Evolutionary conservation across 2,329 filamentous ascomycete genomes (phyloP).

Genomic region (Diaporthe amygdali): DNA sequence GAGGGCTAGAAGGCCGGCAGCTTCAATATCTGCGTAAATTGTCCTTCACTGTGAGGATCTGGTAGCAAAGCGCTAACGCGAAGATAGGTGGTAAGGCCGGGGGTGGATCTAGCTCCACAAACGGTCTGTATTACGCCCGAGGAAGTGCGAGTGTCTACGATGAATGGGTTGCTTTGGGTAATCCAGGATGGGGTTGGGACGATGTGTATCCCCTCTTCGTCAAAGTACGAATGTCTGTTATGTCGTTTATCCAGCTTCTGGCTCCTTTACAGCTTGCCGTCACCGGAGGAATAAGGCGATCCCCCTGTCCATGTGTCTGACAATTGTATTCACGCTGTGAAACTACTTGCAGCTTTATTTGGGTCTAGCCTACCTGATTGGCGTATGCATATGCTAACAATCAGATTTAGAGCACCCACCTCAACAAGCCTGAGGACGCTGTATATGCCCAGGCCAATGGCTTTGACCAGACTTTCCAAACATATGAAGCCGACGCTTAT

Average conservation of each 20-base stretch:
- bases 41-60: neutral
- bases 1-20: slow-evolving; percentile 34
- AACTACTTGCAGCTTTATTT: too few relatives aligned
- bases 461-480: slow-evolving; percentile 34
- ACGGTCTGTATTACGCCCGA: slow-evolving; percentile 39
- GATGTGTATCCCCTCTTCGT: slow-evolving; percentile 31
- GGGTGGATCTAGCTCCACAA: slow-evolving; percentile 38
- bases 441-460: slow-evolving; percentile 22
- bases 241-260: too few relatives aligned
- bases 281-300: neutral
- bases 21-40: slow-evolving; percentile 35
- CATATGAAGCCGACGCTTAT: slow-evolving; percentile 33
- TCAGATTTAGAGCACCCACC: slow-evolving; percentile 24
- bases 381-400: neutral
- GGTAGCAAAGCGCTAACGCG: neutral
- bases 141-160: slow-evolving; percentile 37
- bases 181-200: slow-evolving; percentile 39
- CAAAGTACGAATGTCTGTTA: slow-evolving; percentile 22
- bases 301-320: too few relatives aligned
- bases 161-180: slow-evolving; percentile 37
- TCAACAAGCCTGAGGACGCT: slow-evolving; percentile 30
- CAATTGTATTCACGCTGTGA: too few relatives aligned
- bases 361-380: too few relatives aligned
- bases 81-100: slow-evolving; percentile 22
- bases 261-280: neutral